A percentile compares a stretch with the other conserved stretches of the same genome.
Conservation (phyloP, 179 eudicot genomes). For the Beta macrorhiza region DNA sequence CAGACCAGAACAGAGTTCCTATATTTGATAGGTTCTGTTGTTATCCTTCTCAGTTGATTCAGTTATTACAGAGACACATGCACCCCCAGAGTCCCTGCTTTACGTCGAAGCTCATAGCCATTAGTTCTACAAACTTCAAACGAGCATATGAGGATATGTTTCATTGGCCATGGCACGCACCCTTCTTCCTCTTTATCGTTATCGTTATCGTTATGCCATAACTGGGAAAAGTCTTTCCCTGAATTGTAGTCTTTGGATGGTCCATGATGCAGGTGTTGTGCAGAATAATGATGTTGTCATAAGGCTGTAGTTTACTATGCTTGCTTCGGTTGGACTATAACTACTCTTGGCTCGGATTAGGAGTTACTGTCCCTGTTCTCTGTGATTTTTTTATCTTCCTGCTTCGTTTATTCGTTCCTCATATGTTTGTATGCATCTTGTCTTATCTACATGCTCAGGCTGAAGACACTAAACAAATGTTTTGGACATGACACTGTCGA, state of each 20-base stretch:
- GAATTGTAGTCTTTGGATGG: neutral
- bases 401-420: neutral
- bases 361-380: neutral
- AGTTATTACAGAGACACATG: neutral
- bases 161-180: neutral
- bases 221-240: neutral
- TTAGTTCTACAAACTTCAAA: neutral
- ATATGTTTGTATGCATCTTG: neutral
- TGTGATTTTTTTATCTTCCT: neutral
- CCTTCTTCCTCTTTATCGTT: neutral
- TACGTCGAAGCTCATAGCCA: neutral
- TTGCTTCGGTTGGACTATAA: constrained; percentile 3
- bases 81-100: neutral
- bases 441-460: constrained; percentile 40
- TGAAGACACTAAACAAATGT: constrained; percentile 68
- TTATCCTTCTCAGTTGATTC: neutral
- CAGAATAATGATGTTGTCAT: neutral
- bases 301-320: neutral
- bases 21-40: neutral
- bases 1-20: neutral
- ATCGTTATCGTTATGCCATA: neutral
- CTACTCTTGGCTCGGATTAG: neutral
- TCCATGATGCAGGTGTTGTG: neutral
- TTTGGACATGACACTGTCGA: constrained; percentile 85
- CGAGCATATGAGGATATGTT: neutral